Evolutionary conservation across 2,329 filamentous ascomycete species (phyloP).

Genomic region (Parafenestella ontariensis): DNA sequence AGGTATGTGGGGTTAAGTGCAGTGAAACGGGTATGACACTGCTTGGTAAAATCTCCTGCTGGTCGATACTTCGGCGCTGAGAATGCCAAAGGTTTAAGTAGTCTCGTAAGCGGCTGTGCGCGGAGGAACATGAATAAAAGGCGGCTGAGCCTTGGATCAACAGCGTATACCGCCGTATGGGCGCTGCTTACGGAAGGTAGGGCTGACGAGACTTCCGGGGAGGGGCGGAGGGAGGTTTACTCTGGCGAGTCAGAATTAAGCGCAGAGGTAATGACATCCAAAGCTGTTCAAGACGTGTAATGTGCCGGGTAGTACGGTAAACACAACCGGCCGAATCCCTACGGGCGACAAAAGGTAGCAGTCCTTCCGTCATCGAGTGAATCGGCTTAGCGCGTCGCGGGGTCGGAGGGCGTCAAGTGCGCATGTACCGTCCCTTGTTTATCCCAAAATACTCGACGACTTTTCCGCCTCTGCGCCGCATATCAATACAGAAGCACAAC

Average conservation of each 20-base stretch:
- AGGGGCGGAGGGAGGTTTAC: constrained; percentile 18
- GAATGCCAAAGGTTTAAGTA: constrained; percentile 13
- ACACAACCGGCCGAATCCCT: not conserved
- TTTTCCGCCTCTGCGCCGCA: not conserved
- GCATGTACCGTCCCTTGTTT: not conserved
- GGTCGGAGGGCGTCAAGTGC: not conserved
- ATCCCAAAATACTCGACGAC: not conserved
- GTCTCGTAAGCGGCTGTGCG: constrained; percentile 24
- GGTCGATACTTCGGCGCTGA: constrained; percentile 15
- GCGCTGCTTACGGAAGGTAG: not conserved
- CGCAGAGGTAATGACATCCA: not conserved
- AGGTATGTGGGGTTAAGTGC: constrained; percentile 10
- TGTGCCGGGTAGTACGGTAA: not conserved
- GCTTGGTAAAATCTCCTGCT: constrained; percentile 13
- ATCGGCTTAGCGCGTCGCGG: not conserved
- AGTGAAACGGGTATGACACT: constrained; percentile 20
- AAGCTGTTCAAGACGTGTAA: not conserved
- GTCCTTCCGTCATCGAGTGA: not conserved
- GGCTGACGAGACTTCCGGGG: constrained; percentile 10
- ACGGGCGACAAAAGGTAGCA: not conserved
- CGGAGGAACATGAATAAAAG: constrained; percentile 35
- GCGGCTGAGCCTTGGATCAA: constrained; percentile 7
- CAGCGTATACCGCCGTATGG: not conserved
- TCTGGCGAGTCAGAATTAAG: not conserved
- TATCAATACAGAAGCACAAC: not conserved